Evolutionary conservation across 2,329 filamentous ascomycete species (phyloP), one percentile per base, ranked within the genome.

Genomic region (Clarireedia paspali): DNA sequence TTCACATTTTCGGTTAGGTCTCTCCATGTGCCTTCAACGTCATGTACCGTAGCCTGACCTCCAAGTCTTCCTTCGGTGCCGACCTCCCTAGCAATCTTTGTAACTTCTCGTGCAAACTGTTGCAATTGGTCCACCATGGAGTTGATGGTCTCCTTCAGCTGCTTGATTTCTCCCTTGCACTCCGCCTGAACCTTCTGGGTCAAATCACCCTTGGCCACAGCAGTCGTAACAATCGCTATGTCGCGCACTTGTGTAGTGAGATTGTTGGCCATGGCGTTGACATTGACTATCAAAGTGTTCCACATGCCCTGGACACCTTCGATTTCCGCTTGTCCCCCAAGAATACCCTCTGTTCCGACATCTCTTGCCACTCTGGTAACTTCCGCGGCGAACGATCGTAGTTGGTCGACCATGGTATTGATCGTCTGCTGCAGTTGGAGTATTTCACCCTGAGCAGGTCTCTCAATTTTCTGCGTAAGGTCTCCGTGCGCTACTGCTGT

Each of bases 81-180:
- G 77, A 97, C 94, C 73, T 97, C 92, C 70, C 90, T 87, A 39
- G 92, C 92, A 67, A 99, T 88, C 72, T 94, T 95, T 39, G 92
- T 97, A 65, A 99, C 94, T 75, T 97, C 92, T 68, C 91, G 88
- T 9, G 94, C 94, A 70, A 97, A 97, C 69, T 96, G 91, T 68
- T 95, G 90, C 57, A 99, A 78, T 71, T 96, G 94, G 71, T 96
- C 94, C 63, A 99, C 92, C 92, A 99, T 99, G 70, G 89, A 94
- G 74, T 99, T 99, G 77, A 97, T 99, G 47, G 94, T 97, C 58
- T 91, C 91, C 74, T 99, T 99, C 68, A 99, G 87, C 75, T 89
- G 90, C 69, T 85, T 88, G 67, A 91, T 97, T 78, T 92, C 94
- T 72, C 88, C 95, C 75, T 85, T 88, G 73, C 88, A 92, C 68